Evolutionary conservation across 768 basidiomycete species (phyloP).

Genomic region (Chalciporus sphaerocephalus): DNA sequence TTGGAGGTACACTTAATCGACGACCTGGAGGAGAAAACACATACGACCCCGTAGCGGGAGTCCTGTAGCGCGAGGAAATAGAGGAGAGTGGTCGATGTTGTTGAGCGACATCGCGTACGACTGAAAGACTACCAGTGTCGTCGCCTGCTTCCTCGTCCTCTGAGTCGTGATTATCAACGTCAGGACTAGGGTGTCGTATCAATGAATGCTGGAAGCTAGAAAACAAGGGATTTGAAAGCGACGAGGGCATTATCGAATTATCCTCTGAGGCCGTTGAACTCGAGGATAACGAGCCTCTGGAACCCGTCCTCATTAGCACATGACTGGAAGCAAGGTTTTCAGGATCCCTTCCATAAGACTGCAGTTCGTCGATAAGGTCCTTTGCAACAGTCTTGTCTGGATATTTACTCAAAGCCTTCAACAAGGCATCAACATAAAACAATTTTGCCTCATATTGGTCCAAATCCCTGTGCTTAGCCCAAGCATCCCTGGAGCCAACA

Average conservation of each 20-base stretch:
- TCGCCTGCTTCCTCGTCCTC: conserved; percentile 49
- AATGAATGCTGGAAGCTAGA: conserved; percentile 13
- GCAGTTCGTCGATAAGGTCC: conserved; percentile 72
- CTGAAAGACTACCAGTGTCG: conserved; percentile 43
- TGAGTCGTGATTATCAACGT: conserved; percentile 34
- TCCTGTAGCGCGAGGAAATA: conserved; percentile 74
- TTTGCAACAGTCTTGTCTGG: conserved; percentile 77
- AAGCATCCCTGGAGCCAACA: conserved; percentile 68
- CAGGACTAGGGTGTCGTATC: conserved; percentile 13
- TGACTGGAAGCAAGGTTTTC: conserved; percentile 63
- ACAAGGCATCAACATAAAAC: conserved; percentile 81
- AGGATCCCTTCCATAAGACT: conserved; percentile 69
- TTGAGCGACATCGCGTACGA: conserved; percentile 36
- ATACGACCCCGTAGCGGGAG: conserved; percentile 63
- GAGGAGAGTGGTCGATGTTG: conserved; percentile 66
- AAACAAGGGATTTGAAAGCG: conserved; percentile 11
- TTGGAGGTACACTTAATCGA: conserved; percentile 45
- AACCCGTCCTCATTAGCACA: conserved; percentile 43
- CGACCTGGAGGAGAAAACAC: conserved; percentile 50
- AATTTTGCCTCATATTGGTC: conserved; percentile 78
- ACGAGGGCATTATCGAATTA: conserved; percentile 17
- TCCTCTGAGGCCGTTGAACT: conserved; percentile 55
- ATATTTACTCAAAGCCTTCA: conserved; percentile 79
- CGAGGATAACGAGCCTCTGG: conserved; percentile 60
- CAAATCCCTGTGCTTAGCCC: conserved; percentile 89